Base-by-base conservation (phyloP, 352 stramenopile species). In the Thraustochytrium sp. region DNA sequence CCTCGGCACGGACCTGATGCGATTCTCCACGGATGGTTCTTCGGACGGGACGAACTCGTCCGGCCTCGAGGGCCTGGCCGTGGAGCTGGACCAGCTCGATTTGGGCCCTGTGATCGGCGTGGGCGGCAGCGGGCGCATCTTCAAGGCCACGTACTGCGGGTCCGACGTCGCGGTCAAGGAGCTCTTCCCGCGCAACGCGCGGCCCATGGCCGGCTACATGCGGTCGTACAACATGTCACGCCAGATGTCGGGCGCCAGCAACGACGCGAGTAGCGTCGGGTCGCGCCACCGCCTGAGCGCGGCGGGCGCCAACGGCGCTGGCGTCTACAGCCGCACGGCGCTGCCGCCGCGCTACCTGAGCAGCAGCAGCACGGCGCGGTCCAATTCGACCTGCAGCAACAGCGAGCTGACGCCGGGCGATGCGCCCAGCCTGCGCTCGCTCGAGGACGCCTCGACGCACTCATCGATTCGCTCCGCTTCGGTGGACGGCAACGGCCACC, bases 151-250 rank as follows among this genome's bases (percentile, higher is more conserved):
- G 5, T 84, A 84, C 59, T 75, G 4, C 34, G 75, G 75, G 37
- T 84, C 75, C 23, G 62, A 84, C 5, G 75, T 84, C 1, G 75
- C 75, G 11, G 75, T 84, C 0, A 84, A 84, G 38, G 75, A 84
- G 48, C 18, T 84, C 36, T 84, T 84, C 37, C 75, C 62, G 42
- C 53, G 42, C 9, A 59, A 29, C 31, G 40, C 8, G 5, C 54
- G 2, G 5, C 40, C n/a, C 21, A 26, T 26, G 18, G 61, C 18
- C 8, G 61, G 11, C 8, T 26, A 73, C 11, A 8, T 73, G n/a
- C 8, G 5, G 9, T 8, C 16, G 31, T 34, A 18, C 54, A 8
- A 37, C 9, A 53, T 8, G 4, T 36, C 40, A 5, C 16, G 36
- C n/a, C 26, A 36, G 5, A 26, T 53, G 34, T 75, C 62, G 23